phyloP scores from a whole-genome alignment of 2,329 filamentous ascomycete genomes.

The Sphaerostilbella broomeana region DNA sequence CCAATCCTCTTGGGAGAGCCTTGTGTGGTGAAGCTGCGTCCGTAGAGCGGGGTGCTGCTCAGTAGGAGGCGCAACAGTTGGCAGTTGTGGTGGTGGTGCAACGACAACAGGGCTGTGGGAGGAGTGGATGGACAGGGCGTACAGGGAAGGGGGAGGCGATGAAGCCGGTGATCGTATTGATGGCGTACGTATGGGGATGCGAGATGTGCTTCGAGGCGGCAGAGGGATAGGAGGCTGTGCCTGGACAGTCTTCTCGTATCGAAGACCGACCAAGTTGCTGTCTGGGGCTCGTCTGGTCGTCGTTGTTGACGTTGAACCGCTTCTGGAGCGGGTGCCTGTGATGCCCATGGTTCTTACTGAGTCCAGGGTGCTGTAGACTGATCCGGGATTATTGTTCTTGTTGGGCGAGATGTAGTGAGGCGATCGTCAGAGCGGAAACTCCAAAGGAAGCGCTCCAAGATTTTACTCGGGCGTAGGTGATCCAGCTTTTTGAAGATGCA shows the following conservation, averaged over 20 bases:
- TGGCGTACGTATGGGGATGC: constrained; percentile 20
- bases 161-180: constrained; percentile 17
- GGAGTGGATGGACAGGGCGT: constrained; percentile 13
- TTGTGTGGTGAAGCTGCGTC: constrained; percentile 14
- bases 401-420: neutral
- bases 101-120: constrained; percentile 26
- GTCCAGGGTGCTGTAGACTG: neutral
- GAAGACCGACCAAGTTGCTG: constrained; percentile 45
- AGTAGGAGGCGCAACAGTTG: constrained; percentile 36
- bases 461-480: constrained; percentile 1
- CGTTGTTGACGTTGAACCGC: constrained; percentile 32
- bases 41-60: constrained; percentile 51
- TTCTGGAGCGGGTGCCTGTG: constrained; percentile 38
- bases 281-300: constrained; percentile 33
- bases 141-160: constrained; percentile 12
- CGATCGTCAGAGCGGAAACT: constrained; percentile 2
- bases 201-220: constrained; percentile 37
- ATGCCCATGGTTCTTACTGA: constrained; percentile 15
- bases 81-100: constrained; percentile 22
- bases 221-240: constrained; percentile 52
- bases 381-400: neutral
- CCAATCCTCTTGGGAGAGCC: constrained; percentile 32
- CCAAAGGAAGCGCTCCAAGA: constrained; percentile 7
- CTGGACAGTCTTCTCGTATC: constrained; percentile 55
- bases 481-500: constrained; percentile 7